Percentiles rank a stretch among this genome's conserved stretches.
These are phyloP conservation scores for Herpotrichia juniperi DNA, from an alignment of 2,329 filamentous ascomycete genomes.

Conservation along the genomic window DNA sequence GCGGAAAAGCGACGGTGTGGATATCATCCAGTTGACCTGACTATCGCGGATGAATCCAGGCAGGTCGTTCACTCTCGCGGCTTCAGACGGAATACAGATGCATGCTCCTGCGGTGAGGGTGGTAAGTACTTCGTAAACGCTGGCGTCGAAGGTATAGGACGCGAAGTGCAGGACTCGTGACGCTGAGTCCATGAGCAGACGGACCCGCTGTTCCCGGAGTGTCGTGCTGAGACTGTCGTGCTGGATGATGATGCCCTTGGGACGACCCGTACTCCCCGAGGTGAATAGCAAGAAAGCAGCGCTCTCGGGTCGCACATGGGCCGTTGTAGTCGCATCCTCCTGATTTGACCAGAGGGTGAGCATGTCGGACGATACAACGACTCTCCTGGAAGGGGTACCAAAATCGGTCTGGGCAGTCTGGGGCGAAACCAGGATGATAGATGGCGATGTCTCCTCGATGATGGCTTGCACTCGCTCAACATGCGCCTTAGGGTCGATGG, in stretches of 20 bases:
- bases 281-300: slow-evolving; percentile 19
- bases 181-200: slow-evolving; percentile 39
- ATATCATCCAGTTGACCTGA: background rate
- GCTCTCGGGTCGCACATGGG: too few relatives aligned
- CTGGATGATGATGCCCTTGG: slow-evolving; percentile 25
- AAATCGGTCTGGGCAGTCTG: too few relatives aligned
- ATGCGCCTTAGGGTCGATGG: background rate
- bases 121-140: slow-evolving; percentile 47
- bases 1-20: background rate
- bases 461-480: background rate
- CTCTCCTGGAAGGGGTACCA: too few relatives aligned
- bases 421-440: background rate
- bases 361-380: too few relatives aligned
- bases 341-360: too few relatives aligned
- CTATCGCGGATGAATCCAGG: background rate
- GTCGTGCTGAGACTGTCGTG: slow-evolving; percentile 23
- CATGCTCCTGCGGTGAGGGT: slow-evolving; percentile 43
- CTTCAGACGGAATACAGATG: too few relatives aligned
- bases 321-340: too few relatives aligned
- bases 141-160: slow-evolving; percentile 49
- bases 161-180: slow-evolving; percentile 44
- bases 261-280: slow-evolving; percentile 14
- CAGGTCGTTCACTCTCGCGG: too few relatives aligned
- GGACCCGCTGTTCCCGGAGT: slow-evolving; percentile 31
- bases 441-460: background rate